A percentile compares a stretch with the other conserved stretches of the same genome.
Conservation (phyloP, 73 alveolate species). For the Paramecium sexaurelia region DNA sequence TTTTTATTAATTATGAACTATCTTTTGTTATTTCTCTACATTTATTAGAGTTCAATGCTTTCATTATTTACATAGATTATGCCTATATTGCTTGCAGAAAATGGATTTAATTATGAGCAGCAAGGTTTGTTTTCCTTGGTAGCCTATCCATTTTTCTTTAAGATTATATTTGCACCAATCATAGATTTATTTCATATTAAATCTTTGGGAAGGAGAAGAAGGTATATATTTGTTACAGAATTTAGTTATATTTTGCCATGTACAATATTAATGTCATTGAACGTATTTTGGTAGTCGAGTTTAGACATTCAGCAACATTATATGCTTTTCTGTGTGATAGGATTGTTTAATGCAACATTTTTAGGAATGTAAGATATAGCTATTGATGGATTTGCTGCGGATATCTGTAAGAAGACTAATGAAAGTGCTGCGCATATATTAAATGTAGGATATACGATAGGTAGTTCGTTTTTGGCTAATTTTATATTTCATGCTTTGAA, state of each 20-base stretch:
- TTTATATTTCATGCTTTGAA: not conserved
- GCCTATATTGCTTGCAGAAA: not conserved
- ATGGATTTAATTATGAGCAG: not conserved
- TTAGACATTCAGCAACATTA: not conserved
- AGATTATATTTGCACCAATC: constrained; percentile 1
- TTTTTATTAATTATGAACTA: not conserved
- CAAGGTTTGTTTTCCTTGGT: not conserved
- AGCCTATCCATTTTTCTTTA: constrained; percentile 1
- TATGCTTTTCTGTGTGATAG: not conserved
- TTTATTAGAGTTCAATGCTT: constrained; percentile 1
- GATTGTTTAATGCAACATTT: not conserved
- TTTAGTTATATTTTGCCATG: not conserved
- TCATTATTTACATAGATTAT: not conserved
- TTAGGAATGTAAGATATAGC: constrained; percentile 11
- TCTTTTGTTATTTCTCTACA: constrained; percentile 20
- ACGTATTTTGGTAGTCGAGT: not conserved
- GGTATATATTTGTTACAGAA: not conserved
- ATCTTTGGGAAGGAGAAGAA: not conserved
- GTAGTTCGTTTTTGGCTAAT: not conserved
- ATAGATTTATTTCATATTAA: not conserved
- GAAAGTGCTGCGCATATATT: not conserved
- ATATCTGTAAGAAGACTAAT: not conserved
- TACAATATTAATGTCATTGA: not conserved
- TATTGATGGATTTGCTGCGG: constrained; percentile 15
- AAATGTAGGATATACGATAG: not conserved